Conservation (phyloP, 441 rosid genomes). For the Populus hybrid region DNA sequence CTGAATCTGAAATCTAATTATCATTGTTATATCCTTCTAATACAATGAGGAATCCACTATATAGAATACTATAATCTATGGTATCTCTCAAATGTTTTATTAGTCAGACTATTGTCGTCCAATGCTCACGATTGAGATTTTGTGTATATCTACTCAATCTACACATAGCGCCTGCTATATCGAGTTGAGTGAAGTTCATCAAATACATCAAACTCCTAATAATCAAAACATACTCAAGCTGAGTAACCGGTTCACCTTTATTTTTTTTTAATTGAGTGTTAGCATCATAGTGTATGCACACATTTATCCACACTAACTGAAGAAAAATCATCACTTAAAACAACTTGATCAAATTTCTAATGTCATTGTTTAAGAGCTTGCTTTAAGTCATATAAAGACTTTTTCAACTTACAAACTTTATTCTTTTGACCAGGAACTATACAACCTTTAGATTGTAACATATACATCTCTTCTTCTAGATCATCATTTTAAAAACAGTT, state of each 20-base stretch:
- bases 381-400: background rate
- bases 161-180: too few relatives aligned
- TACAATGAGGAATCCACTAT: background rate
- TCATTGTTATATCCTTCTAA: constrained; percentile 5
- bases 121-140: background rate
- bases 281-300: too few relatives aligned
- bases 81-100: constrained; percentile 6
- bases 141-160: background rate
- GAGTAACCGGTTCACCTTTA: too few relatives aligned
- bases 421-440: background rate
- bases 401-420: background rate
- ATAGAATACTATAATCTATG: background rate
- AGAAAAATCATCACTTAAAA: too few relatives aligned
- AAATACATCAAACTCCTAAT: too few relatives aligned
- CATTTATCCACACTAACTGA: too few relatives aligned
- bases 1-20: background rate
- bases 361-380: too few relatives aligned
- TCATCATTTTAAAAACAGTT: background rate
- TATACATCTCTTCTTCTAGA: background rate
- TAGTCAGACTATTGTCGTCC: background rate
- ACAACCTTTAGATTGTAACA: background rate
- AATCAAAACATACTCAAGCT: too few relatives aligned
- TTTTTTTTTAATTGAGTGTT: too few relatives aligned
- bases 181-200: too few relatives aligned
- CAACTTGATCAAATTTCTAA: too few relatives aligned